phyloP scores from a whole-genome alignment of 495 filamentous ascomycete genomes.

The Aspergillus nanangensis region DNA sequence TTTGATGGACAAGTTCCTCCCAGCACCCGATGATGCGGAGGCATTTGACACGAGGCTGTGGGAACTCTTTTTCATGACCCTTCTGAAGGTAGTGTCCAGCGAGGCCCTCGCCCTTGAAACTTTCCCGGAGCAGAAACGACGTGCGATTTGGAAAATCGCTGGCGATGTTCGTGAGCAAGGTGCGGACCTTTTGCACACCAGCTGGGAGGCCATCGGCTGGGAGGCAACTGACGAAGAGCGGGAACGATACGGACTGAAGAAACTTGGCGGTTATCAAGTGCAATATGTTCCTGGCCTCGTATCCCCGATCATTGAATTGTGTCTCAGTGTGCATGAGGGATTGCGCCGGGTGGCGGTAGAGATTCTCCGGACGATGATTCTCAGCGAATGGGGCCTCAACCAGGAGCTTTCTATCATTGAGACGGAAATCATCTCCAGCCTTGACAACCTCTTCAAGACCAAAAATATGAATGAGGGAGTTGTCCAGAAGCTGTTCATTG shows the following conservation, averaged over 20 bases:
- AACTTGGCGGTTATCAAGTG: conserved; percentile 94
- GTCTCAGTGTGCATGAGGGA: conserved; percentile 91
- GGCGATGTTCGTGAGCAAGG: conserved; percentile 93
- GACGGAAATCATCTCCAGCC: conserved; percentile 92
- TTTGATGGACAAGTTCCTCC: conserved; percentile 72
- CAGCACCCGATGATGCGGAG: conserved; percentile 87
- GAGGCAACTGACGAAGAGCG: conserved; percentile 76
- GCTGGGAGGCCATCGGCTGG: conserved; percentile 98
- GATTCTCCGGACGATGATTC: conserved; percentile 94
- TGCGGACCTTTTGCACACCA: conserved; percentile 73
- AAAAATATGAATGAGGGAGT: conserved; percentile 85
- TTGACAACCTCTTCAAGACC: conserved; percentile 87
- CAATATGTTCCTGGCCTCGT: conserved; percentile 95
- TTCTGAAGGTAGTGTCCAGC: conserved; percentile 86
- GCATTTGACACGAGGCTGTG: conserved; percentile 89
- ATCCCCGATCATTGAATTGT: conserved; percentile 87
- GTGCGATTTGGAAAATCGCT: conserved; percentile 98
- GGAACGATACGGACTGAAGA: conserved; percentile 68
- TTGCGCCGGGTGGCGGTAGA: conserved; percentile 85
- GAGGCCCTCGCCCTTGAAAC: conserved; percentile 88
- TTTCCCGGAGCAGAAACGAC: conserved; percentile 92
- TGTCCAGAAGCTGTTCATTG: conserved; percentile 86
- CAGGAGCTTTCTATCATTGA: conserved; percentile 89
- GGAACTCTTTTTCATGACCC: conserved; percentile 85
- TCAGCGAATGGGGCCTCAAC: conserved; percentile 97